Conservation (phyloP, 2,329 filamentous ascomycete genomes). For the Rosellinia necatrix region DNA sequence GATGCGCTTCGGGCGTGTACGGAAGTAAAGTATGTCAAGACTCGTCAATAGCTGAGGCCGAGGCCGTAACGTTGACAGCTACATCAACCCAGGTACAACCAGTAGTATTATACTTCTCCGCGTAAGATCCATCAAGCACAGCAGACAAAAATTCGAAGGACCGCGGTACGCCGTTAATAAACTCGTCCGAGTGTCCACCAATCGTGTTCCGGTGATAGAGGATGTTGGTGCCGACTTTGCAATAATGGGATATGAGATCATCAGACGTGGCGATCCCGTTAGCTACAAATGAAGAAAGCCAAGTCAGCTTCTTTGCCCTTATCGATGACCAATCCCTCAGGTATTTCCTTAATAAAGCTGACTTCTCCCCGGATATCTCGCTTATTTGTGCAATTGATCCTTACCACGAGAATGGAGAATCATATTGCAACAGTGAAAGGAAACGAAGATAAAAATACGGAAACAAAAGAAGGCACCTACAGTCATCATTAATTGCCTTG, state of each 20-base stretch:
- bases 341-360: not conserved
- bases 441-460: not conserved
- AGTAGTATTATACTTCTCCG: slow-evolving; percentile 11
- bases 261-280: slow-evolving; percentile 11
- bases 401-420: not conserved
- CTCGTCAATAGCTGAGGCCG: not conserved
- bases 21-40: not conserved
- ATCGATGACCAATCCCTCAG: not conserved
- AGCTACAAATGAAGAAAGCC: not conserved
- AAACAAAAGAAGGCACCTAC: not conserved
- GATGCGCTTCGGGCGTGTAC: not conserved
- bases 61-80: slow-evolving; percentile 1
- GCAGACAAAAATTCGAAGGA: slow-evolving; percentile 5
- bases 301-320: not conserved
- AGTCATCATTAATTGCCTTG: slow-evolving; percentile 14
- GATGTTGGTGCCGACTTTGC: slow-evolving; percentile 9
- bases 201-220: slow-evolving; percentile 15
- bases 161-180: slow-evolving; percentile 3
- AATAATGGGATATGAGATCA: slow-evolving; percentile 9
- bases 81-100: slow-evolving; percentile 18
- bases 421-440: not conserved
- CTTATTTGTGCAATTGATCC: not conserved
- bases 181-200: slow-evolving; percentile 6
- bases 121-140: slow-evolving; percentile 5
- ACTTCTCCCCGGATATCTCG: not conserved